phyloP scores from a whole-genome alignment of 768 basidiomycete genomes.

The Daedaleopsis sinensis region DNA sequence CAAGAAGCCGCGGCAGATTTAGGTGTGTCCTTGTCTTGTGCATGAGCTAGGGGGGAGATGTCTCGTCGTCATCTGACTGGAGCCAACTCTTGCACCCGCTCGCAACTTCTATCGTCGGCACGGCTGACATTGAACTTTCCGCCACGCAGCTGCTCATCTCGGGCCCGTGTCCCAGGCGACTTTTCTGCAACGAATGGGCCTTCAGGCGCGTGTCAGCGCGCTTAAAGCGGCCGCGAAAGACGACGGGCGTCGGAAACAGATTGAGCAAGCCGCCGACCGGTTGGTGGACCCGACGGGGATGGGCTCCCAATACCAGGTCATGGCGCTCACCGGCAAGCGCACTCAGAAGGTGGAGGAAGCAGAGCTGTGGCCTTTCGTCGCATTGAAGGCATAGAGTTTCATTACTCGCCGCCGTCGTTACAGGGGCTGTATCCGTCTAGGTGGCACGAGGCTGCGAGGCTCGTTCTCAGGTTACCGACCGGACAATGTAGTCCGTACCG shows the following conservation, averaged over 20 bases:
- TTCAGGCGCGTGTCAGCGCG: conserved; percentile 63
- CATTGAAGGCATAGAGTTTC: background rate
- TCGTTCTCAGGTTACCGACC: background rate
- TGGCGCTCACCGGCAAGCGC: conserved; percentile 53
- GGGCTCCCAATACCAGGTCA: conserved; percentile 85
- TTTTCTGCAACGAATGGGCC: conserved; percentile 82
- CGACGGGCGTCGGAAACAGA: conserved; percentile 52
- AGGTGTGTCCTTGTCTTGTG: conserved; percentile 46
- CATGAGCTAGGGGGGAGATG: background rate
- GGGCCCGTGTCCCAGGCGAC: conserved; percentile 75
- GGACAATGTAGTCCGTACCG: conserved; percentile 12
- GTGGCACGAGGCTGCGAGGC: background rate
- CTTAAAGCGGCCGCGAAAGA: conserved; percentile 55
- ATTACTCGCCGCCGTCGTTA: background rate
- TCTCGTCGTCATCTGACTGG: background rate
- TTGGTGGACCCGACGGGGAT: conserved; percentile 83
- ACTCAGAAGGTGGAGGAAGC: conserved; percentile 9
- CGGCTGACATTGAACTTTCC: background rate
- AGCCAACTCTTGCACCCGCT: background rate
- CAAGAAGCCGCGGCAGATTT: conserved; percentile 71
- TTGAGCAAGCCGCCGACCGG: conserved; percentile 63
- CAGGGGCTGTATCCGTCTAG: background rate
- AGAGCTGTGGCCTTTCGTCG: conserved; percentile 30
- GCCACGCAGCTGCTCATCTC: conserved; percentile 44
- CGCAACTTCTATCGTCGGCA: background rate